Conservation (phyloP, 2,329 filamentous ascomycete species). For the Aspergillus sp. region DNA sequence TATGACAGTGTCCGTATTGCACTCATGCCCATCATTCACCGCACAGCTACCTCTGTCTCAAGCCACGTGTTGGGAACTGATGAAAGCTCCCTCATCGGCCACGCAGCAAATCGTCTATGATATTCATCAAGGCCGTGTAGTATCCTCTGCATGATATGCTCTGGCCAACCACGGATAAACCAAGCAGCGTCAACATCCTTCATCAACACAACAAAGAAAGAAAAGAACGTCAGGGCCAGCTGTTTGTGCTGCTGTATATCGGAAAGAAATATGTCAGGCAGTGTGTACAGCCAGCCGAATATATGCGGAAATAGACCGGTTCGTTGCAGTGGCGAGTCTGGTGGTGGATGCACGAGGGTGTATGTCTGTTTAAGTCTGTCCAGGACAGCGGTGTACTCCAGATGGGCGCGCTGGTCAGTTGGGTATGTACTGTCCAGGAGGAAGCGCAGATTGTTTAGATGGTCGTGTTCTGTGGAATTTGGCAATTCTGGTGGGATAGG, state of each 20-base stretch:
- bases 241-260: conserved; percentile 7
- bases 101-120: background rate
- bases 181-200: conserved; percentile 10
- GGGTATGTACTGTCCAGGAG: too few relatives aligned
- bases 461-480: too few relatives aligned
- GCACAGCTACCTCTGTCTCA: too few relatives aligned
- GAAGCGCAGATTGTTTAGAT: too few relatives aligned
- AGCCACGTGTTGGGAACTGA: too few relatives aligned
- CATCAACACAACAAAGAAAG: conserved; percentile 12
- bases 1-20: too few relatives aligned
- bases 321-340: too few relatives aligned
- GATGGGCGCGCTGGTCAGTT: too few relatives aligned
- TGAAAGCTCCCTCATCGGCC: background rate
- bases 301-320: background rate
- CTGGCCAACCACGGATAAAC: conserved; percentile 15
- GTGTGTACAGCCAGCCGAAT: conserved; percentile 14
- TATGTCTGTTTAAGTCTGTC: background rate
- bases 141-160: conserved; percentile 13
- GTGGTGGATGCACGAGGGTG: too few relatives aligned
- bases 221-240: background rate
- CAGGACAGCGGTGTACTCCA: background rate
- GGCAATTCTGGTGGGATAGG: too few relatives aligned
- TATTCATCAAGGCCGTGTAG: background rate
- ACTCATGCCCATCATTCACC: too few relatives aligned
- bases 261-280: conserved; percentile 8